Evolutionary conservation across 495 filamentous ascomycete genomes (phyloP).

Genomic region (Pyrenula aspistea): DNA sequence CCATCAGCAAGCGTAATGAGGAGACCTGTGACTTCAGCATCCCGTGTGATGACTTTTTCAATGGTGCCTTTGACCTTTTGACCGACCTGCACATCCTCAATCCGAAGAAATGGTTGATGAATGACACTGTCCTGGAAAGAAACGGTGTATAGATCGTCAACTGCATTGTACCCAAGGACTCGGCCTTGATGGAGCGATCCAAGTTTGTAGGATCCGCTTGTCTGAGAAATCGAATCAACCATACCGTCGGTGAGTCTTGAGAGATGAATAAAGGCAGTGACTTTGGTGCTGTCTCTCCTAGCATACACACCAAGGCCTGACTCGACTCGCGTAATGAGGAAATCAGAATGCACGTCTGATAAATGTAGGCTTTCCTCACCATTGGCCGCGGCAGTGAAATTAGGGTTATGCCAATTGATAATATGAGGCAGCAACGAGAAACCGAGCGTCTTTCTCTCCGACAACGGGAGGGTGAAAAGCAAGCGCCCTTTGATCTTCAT

Average conservation of each 20-base stretch:
- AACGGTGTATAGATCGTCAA: constrained; percentile 78
- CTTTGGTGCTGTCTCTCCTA: constrained; percentile 58
- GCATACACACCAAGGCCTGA: constrained; percentile 68
- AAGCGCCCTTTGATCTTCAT: constrained; percentile 78
- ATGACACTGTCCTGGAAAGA: constrained; percentile 73
- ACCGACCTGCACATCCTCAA: constrained; percentile 80
- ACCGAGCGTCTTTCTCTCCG: constrained; percentile 70
- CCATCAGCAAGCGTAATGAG: constrained; percentile 76
- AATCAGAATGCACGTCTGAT: constrained; percentile 63
- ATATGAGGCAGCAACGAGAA: constrained; percentile 80
- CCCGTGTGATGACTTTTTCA: constrained; percentile 67
- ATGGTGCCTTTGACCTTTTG: constrained; percentile 73
- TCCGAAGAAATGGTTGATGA: constrained; percentile 74
- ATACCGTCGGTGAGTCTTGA: constrained; percentile 79
- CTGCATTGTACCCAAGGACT: constrained; percentile 69
- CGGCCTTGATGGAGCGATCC: constrained; percentile 69
- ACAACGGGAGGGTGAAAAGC: constrained; percentile 67
- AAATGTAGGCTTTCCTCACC: constrained; percentile 41
- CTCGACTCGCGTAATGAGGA: constrained; percentile 66
- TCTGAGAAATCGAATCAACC: constrained; percentile 64
- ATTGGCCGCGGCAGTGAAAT: constrained; percentile 8
- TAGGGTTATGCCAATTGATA: constrained; percentile 38
- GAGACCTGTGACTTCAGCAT: constrained; percentile 61
- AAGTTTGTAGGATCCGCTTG: constrained; percentile 63
- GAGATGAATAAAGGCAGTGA: constrained; percentile 85